Evolutionary conservation across 257 asterid genomes (phyloP).

Genomic region (Nemophila menziesii): DNA sequence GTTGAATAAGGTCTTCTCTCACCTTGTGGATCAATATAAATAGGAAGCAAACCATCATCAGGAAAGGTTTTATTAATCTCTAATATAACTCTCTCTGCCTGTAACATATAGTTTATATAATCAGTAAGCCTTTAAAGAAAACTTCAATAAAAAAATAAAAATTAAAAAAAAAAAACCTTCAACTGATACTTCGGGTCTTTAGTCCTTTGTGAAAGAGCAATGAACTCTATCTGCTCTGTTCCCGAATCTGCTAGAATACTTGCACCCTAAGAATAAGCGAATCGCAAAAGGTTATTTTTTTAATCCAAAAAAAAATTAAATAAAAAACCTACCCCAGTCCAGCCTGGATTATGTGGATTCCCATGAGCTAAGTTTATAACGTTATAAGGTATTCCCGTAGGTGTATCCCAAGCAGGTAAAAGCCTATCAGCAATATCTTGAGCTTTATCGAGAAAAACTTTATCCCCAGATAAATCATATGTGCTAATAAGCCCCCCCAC

Average conservation of each 20-base stretch:
- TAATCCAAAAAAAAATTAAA: constrained; percentile 4
- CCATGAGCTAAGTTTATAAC: constrained; percentile 82
- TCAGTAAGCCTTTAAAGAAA: background rate
- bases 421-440: constrained; percentile 88
- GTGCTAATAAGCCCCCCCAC: constrained; percentile 99
- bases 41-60: constrained; percentile 91
- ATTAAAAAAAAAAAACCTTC: constrained; percentile 32
- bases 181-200: constrained; percentile 82
- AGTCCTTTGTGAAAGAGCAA: constrained; percentile 96
- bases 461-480: constrained; percentile 93
- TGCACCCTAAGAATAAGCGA: constrained; percentile 56
- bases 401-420: constrained; percentile 95
- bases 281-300: constrained; percentile 6
- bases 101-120: constrained; percentile 17
- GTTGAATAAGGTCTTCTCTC: constrained; percentile 72
- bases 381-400: constrained; percentile 92
- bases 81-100: constrained; percentile 81
- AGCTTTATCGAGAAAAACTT: constrained; percentile 87
- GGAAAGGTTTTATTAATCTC: constrained; percentile 92
- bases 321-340: constrained; percentile 81
- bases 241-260: constrained; percentile 97
- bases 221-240: constrained; percentile 95
- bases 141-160: background rate
- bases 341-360: constrained; percentile 91
- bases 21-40: constrained; percentile 66